Evolutionary conservation across 768 basidiomycete species (phyloP).

Genomic region (Hemileccinum impolitum): DNA sequence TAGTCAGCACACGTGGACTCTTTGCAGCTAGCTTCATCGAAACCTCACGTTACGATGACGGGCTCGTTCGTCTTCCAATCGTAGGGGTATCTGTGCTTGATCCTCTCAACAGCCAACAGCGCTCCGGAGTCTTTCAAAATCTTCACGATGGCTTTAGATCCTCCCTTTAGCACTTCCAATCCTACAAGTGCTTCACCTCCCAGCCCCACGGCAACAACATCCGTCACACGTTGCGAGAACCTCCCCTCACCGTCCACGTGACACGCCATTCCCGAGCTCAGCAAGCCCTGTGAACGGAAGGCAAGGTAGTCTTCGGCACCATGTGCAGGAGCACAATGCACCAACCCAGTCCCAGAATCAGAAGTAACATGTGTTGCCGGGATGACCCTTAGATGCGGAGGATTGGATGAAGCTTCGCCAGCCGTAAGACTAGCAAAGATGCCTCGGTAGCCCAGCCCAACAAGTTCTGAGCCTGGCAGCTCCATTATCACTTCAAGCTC

Average conservation of each 20-base stretch:
- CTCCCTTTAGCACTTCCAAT: constrained; percentile 69
- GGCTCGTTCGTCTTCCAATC: constrained; percentile 96
- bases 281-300: constrained; percentile 55
- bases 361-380: constrained; percentile 75
- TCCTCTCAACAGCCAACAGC: constrained; percentile 63
- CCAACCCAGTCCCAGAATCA: constrained; percentile 90
- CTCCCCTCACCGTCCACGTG: constrained; percentile 79
- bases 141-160: constrained; percentile 62
- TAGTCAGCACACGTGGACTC: constrained; percentile 1
- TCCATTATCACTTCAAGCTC: constrained; percentile 20
- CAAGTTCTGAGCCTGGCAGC: constrained; percentile 44
- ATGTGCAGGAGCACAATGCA: constrained; percentile 94
- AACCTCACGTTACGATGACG: constrained; percentile 78
- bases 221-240: constrained; percentile 58
- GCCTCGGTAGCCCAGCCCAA: constrained; percentile 56
- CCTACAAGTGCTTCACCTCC: constrained; percentile 58
- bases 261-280: constrained; percentile 58
- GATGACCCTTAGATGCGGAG: constrained; percentile 45
- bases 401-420: neutral
- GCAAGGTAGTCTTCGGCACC: constrained; percentile 88
- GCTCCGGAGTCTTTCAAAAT: constrained; percentile 50
- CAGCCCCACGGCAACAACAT: constrained; percentile 39
- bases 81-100: constrained; percentile 90
- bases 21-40: neutral
- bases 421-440: constrained; percentile 46